These are phyloP conservation scores for Hymenoscyphus linearis DNA, from an alignment of 2,329 filamentous ascomycete genomes.

Conservation along the genomic window DNA sequence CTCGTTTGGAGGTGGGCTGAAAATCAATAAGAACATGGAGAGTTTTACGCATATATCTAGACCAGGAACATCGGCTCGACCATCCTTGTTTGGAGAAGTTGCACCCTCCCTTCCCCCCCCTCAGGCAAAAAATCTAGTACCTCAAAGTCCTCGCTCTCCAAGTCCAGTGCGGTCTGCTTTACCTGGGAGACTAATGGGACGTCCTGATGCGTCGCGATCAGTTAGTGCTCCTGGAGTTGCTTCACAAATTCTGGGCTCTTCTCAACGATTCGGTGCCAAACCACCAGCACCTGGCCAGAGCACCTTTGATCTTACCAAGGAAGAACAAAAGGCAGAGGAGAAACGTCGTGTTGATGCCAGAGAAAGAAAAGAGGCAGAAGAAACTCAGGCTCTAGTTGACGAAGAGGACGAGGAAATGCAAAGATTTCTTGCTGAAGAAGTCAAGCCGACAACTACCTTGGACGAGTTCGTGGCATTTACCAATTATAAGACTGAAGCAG, in stretches of 20 bases:
- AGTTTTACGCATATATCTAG: conserved; percentile 42
- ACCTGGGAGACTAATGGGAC: conserved; percentile 43
- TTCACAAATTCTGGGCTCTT: conserved; percentile 43
- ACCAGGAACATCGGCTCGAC: conserved; percentile 35
- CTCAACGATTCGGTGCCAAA: conserved; percentile 44
- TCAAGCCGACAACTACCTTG: conserved; percentile 56
- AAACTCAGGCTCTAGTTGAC: conserved; percentile 53
- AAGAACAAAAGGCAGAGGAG: conserved; percentile 27
- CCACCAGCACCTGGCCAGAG: conserved; percentile 32
- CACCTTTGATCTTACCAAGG: conserved; percentile 21
- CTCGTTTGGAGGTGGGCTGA: conserved; percentile 47
- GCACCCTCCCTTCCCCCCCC: conserved; percentile 51
- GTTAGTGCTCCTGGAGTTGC: conserved; percentile 57
- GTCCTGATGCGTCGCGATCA: conserved; percentile 49
- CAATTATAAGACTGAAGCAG: conserved; percentile 43
- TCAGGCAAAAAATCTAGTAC: conserved; percentile 36
- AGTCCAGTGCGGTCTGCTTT: conserved; percentile 61
- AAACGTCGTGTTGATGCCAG: conserved; percentile 34
- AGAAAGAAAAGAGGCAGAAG: conserved; percentile 52
- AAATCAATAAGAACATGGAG: conserved; percentile 36
- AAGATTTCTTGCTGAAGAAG: conserved; percentile 52
- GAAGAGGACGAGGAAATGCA: conserved; percentile 67
- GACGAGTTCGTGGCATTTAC: conserved; percentile 64
- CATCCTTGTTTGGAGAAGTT: conserved; percentile 50
- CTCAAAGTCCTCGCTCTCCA: conserved; percentile 60